phyloP scores from a whole-genome alignment of 768 basidiomycete genomes.

The Pleurotus citrinopileatus region DNA sequence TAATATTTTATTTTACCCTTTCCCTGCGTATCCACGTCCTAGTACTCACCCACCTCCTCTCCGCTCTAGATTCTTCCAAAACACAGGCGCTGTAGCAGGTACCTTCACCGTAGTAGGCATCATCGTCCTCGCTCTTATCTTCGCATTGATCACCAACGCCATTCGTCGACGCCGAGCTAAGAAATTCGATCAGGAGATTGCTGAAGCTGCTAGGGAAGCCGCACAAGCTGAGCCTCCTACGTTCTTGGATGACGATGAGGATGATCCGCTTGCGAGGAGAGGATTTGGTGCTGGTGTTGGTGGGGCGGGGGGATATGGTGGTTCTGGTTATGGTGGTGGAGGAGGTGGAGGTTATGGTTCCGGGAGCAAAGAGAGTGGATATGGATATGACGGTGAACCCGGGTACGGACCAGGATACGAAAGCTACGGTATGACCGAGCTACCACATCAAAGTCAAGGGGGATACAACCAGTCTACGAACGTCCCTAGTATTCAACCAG shows the following conservation, averaged over 20 bases:
- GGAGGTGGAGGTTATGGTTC: conserved; percentile 19
- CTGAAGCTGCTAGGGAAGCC: conserved; percentile 67
- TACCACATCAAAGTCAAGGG: conserved; percentile 21
- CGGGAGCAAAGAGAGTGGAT: conserved; percentile 37
- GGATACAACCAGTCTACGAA: too few relatives aligned
- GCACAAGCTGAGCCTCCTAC: conserved; percentile 49
- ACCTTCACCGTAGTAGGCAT: conserved; percentile 73
- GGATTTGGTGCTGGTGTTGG: conserved; percentile 11
- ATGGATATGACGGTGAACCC: conserved; percentile 57
- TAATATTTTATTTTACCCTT: too few relatives aligned
- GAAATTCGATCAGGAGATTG: conserved; percentile 71
- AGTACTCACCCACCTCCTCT: conserved; percentile 9
- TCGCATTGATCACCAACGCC: conserved; percentile 46
- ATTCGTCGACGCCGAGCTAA: conserved; percentile 63
- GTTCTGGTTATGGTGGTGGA: conserved; percentile 19
- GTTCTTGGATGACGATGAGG: conserved; percentile 45
- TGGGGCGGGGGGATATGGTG: conserved; percentile 19
- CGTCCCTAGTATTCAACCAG: background rate
- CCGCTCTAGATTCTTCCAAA: conserved; percentile 54
- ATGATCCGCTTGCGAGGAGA: background rate
- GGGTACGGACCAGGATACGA: conserved; percentile 34
- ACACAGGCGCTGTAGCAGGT: conserved; percentile 71
- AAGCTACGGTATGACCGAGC: conserved; percentile 50
- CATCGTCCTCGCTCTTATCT: conserved; percentile 45
- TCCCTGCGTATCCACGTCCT: too few relatives aligned